Conservation (phyloP, 805 yeast genomes). For the Jamesozyma lodderae region DNA sequence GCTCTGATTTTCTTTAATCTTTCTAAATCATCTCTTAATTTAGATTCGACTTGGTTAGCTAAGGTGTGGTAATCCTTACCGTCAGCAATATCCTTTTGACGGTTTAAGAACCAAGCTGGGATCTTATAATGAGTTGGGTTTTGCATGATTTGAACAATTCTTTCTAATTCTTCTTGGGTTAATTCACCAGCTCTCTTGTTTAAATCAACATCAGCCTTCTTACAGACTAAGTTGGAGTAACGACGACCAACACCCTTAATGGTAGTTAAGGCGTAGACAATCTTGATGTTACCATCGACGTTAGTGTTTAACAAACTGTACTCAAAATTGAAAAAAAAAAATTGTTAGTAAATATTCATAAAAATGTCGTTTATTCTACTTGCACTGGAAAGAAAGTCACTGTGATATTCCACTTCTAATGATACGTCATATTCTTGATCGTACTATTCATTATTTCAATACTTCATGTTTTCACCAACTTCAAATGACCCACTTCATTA, state of each 20-base stretch:
- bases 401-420: no score
- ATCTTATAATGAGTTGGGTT: conserved; percentile 99
- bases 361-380: no score
- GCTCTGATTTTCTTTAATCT: conserved; percentile 99
- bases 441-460: no score
- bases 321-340: no score
- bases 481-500: no score
- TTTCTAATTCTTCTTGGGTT: conserved; percentile 99
- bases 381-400: no score
- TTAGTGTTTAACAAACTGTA: conserved; percentile 97
- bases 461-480: no score
- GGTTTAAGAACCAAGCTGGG: conserved; percentile 99
- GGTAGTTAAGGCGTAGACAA: conserved; percentile 99
- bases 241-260: conserved; percentile 99
- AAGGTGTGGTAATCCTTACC: conserved; percentile 99
- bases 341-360: no score
- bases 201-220: conserved; percentile 99
- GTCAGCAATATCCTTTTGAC: conserved; percentile 96
- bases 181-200: conserved; percentile 99
- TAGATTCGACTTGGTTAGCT: conserved; percentile 98
- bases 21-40: conserved; percentile 99
- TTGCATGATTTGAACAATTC: conserved; percentile 99
- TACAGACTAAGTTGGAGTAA: conserved; percentile 99
- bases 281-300: conserved; percentile 99
- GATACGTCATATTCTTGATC: no score